Base-by-base conservation (phyloP, 371 early-diverging fungal species). In the Mortierella sp. region DNA sequence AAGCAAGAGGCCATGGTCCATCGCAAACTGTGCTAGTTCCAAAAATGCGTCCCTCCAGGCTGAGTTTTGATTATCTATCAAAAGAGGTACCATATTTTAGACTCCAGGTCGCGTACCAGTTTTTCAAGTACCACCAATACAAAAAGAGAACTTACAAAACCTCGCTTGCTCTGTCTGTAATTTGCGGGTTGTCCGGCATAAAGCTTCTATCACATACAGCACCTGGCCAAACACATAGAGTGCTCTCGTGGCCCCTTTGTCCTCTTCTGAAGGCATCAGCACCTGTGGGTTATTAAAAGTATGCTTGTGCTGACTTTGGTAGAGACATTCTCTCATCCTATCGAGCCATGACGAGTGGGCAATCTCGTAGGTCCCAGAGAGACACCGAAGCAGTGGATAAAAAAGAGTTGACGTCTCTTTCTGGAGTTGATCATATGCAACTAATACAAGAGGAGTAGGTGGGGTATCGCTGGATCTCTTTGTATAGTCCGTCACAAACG, bases 1-100 rank as follows among this genome's bases (percentile, higher is more conserved):
- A 46, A 74, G 15, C 37, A 23, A 26, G 23, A 68, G 16, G 15
- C 75, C 55, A 11, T 61, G 62, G 51, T 62, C 70, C 12, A 69
- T 30, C 7, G 70, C 60, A 61, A 62, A 56, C 52, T 75, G 70
- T 6, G 45, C 55, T 14, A 75, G 63, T n/a, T 64, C 75, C 28
- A 69, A 15, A 1, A 69, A 46, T 7, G 75, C 69, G 16, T 75
- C 64, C 58, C 66, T 26, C 75, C 75, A 75, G 26, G 66, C 37
- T 0, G 29, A 30, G 26, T 75, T 75, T 18, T 51, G 50, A 21
- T 69, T 61, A 25, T 69, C 75, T 66, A 64, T 28, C 58, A 18
- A 59, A 30, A 43, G 28, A 7, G 21, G n/a, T n/a, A n/a, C n/a
- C 52, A 14, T 50, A 3, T 52, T 23, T 16, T 5, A 25, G 43